Evolutionary conservation across 176 grass and related monocot genomes (phyloP).

Genomic region (Ampelocalamus luodianensis): DNA sequence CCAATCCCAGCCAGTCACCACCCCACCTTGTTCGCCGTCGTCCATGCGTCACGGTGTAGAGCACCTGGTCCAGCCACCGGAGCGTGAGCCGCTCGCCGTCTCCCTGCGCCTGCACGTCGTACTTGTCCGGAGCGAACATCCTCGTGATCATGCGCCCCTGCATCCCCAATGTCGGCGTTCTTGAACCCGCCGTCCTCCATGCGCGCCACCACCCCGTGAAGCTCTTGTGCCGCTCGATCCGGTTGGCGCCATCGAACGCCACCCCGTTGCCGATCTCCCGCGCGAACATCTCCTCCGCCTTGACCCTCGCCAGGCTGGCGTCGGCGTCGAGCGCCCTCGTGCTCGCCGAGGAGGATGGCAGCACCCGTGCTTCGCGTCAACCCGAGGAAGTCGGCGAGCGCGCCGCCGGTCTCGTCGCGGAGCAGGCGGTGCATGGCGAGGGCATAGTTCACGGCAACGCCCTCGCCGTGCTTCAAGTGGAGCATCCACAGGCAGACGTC

Average conservation of each 20-base stretch:
- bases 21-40: constrained; percentile 39
- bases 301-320: constrained; percentile 62
- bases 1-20: too few relatives aligned
- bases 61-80: constrained; percentile 62
- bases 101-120: constrained; percentile 61
- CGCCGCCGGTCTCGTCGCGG: constrained; percentile 57
- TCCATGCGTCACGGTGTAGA: constrained; percentile 96
- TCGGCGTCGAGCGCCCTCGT: constrained; percentile 73
- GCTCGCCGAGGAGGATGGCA: constrained; percentile 74
- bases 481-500: constrained; percentile 99
- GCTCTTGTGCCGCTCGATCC: constrained; percentile 77
- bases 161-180: constrained; percentile 70
- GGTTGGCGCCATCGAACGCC: constrained; percentile 67
- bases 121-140: constrained; percentile 72
- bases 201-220: constrained; percentile 62
- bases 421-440: constrained; percentile 77
- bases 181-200: constrained; percentile 83
- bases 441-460: constrained; percentile 79
- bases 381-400: constrained; percentile 68
- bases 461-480: constrained; percentile 91
- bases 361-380: constrained; percentile 70
- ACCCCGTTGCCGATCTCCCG: constrained; percentile 82
- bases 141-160: constrained; percentile 83
- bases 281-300: constrained; percentile 89
- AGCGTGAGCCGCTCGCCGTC: constrained; percentile 76